Evolutionary conservation across 2,329 filamentous ascomycete genomes (phyloP).

Genomic region (Epichloe gansuensis): DNA sequence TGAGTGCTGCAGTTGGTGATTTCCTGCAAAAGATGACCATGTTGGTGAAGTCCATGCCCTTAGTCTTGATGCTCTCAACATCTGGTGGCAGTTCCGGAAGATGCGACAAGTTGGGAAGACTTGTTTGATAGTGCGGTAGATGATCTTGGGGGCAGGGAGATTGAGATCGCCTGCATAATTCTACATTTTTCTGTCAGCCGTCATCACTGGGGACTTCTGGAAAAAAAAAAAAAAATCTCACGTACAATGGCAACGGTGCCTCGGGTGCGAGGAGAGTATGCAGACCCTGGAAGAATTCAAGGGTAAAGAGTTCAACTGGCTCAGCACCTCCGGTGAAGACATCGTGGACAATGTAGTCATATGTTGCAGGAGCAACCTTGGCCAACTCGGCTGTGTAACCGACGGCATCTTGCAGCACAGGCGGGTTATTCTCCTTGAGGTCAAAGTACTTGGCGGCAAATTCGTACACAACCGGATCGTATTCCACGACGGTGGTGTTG

Average conservation of each 20-base stretch:
- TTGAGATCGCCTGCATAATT: conserved; percentile 90
- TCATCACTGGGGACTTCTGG: not conserved
- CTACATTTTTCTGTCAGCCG: conserved; percentile 28
- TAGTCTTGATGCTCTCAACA: conserved; percentile 31
- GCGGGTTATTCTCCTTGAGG: conserved; percentile 63
- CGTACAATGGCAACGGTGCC: conserved; percentile 76
- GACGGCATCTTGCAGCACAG: conserved; percentile 74
- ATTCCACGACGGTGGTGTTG: conserved; percentile 86
- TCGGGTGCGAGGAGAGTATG: conserved; percentile 58
- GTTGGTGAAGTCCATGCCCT: conserved; percentile 71
- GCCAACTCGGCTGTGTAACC: conserved; percentile 45
- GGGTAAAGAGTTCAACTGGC: conserved; percentile 76
- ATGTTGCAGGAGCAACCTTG: conserved; percentile 36
- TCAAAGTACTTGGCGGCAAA: conserved; percentile 77
- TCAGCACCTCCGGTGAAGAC: conserved; percentile 96
- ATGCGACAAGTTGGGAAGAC: conserved; percentile 86
- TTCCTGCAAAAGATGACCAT: conserved; percentile 92
- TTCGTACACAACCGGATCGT: conserved; percentile 79
- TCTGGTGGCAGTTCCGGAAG: conserved; percentile 65
- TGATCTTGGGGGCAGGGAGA: conserved; percentile 61
- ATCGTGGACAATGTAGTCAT: conserved; percentile 92
- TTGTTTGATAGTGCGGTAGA: conserved; percentile 68
- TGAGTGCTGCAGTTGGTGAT: conserved; percentile 30
- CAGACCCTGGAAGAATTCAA: conserved; percentile 67
- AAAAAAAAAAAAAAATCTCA: conserved; percentile 7